Percentiles rank a stretch among this genome's conserved stretches.
Conservation (phyloP, 106 monocot genomes). For the Dendrobium nobile region DNA sequence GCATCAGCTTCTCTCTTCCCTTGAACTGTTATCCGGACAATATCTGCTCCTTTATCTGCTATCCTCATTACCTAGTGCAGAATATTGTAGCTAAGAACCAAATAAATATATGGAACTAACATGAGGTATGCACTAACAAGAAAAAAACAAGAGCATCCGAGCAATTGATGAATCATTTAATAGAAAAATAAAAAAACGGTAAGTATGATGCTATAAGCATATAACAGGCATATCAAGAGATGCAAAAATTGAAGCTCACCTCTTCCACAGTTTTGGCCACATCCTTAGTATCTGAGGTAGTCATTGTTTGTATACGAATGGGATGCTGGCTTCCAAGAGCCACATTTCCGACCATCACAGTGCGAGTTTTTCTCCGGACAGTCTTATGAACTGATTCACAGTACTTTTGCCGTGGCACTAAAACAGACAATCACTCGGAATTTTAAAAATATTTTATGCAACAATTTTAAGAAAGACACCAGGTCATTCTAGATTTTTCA, state of each 20-base stretch:
- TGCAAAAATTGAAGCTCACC: conserved; percentile 25
- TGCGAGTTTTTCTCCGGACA: conserved; percentile 81
- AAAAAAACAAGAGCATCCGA: not conserved
- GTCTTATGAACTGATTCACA: conserved; percentile 85
- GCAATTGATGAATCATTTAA: not conserved
- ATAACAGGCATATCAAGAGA: not conserved
- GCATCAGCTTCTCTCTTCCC: conserved; percentile 99
- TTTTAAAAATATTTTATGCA: not conserved
- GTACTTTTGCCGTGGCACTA: conserved; percentile 96
- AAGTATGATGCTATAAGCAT: not conserved
- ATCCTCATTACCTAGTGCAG: conserved; percentile 85
- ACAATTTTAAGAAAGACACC: not conserved
- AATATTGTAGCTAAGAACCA: not conserved
- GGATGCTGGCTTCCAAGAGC: conserved; percentile 95
- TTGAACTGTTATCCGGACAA: conserved; percentile 96
- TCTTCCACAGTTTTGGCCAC: conserved; percentile 89
- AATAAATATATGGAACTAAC: not conserved
- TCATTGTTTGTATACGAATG: conserved; percentile 93
- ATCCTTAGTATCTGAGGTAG: conserved; percentile 96
- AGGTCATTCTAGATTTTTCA: not conserved
- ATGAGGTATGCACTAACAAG: not conserved
- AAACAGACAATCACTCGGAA: not conserved
- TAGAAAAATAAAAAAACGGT: not conserved
- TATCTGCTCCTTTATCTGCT: conserved; percentile 96
- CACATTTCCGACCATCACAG: conserved; percentile 92